Conservation (phyloP, 2,329 filamentous ascomycete genomes). For the Zelopaecilomyces penicillatus region DNA sequence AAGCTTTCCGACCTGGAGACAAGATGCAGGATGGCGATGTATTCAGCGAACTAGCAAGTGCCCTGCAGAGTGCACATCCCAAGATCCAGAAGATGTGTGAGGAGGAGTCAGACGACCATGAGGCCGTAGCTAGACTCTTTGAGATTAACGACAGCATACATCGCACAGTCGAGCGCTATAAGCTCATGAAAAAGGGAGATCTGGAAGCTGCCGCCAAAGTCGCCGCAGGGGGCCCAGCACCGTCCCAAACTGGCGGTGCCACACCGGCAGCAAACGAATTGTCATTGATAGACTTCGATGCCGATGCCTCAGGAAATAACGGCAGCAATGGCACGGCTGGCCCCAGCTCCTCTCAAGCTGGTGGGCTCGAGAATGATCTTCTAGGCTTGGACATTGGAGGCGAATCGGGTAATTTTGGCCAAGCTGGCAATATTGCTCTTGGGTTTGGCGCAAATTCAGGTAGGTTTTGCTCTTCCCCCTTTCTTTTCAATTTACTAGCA, state of each 20-base stretch:
- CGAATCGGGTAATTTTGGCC: slow-evolving; percentile 50
- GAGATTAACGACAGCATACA: slow-evolving; percentile 99
- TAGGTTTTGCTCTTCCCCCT: slow-evolving; percentile 26
- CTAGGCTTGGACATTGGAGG: slow-evolving; percentile 78
- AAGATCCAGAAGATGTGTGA: slow-evolving; percentile 99
- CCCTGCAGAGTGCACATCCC: slow-evolving; percentile 86
- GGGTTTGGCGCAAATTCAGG: slow-evolving; percentile 65
- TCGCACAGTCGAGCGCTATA: slow-evolving; percentile 89
- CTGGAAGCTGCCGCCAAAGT: slow-evolving; percentile 75
- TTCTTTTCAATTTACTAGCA: neutral
- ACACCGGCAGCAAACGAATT: slow-evolving; percentile 55
- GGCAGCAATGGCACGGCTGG: slow-evolving; percentile 32
- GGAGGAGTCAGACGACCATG: slow-evolving; percentile 93
- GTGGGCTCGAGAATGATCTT: slow-evolving; percentile 79
- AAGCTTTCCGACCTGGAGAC: slow-evolving; percentile 74
- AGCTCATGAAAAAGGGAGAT: slow-evolving; percentile 92
- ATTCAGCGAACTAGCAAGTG: slow-evolving; percentile 76
- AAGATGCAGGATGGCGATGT: slow-evolving; percentile 61
- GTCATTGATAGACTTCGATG: slow-evolving; percentile 88
- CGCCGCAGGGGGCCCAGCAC: slow-evolving; percentile 60
- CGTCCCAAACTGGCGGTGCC: slow-evolving; percentile 50
- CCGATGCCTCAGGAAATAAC: slow-evolving; percentile 47
- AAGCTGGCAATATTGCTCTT: slow-evolving; percentile 74
- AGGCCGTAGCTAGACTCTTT: slow-evolving; percentile 88
- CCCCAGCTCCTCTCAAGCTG: slow-evolving; percentile 39